phyloP scores from a whole-genome alignment of 2,329 filamentous ascomycete species.

The Sphaerulina musiva region DNA sequence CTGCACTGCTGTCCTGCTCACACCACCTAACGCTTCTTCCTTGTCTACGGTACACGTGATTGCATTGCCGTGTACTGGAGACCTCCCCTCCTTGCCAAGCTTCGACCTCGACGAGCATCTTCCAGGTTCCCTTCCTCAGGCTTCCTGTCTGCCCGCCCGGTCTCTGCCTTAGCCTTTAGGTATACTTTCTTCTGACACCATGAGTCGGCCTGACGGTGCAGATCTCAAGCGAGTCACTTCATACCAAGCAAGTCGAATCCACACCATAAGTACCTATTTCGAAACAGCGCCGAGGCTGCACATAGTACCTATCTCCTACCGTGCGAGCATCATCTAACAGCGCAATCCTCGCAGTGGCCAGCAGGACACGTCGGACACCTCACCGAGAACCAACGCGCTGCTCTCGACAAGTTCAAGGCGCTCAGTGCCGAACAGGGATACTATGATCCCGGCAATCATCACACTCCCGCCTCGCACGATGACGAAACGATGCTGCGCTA shows the following conservation, averaged over 20 bases:
- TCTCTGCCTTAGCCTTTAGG: not conserved
- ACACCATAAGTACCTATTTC: not conserved
- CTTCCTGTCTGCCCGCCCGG: too few species aligned
- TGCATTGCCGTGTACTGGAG: too few species aligned
- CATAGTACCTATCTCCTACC: too few species aligned
- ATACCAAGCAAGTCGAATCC: constrained; percentile 24
- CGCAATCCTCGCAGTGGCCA: constrained; percentile 48
- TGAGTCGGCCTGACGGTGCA: constrained; percentile 18
- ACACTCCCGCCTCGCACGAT: constrained; percentile 55
- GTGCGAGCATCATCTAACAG: too few species aligned
- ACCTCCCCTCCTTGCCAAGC: too few species aligned
- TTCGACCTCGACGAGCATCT: too few species aligned
- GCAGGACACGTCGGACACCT: constrained; percentile 77
- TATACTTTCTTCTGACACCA: not conserved
- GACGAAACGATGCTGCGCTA: constrained; percentile 74
- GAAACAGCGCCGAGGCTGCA: too few species aligned
- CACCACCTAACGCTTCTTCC: too few species aligned
- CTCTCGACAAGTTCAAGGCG: constrained; percentile 65
- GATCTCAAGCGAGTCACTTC: constrained; percentile 29
- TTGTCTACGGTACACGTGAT: too few species aligned
- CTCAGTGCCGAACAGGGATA: constrained; percentile 59
- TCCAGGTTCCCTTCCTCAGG: too few species aligned
- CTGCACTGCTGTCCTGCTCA: too few species aligned
- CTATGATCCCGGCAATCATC: constrained; percentile 45
- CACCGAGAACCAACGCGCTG: constrained; percentile 58